Evolutionary conservation across 2,329 filamentous ascomycete species (phyloP).

Genomic region (Colletotrichum tabaci): DNA sequence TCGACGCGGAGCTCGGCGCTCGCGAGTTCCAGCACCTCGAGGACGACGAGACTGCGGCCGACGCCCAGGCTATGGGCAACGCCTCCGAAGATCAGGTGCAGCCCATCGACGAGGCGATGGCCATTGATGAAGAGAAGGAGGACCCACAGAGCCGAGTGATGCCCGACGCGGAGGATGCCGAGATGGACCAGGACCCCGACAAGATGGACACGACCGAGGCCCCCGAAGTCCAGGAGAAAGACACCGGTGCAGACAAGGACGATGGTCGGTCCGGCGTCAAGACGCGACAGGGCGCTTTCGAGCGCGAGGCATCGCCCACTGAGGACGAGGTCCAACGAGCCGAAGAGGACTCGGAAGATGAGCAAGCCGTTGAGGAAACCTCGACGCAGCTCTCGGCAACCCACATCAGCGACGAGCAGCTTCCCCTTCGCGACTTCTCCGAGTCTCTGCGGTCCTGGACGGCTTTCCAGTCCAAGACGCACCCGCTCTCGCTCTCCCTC

Average conservation of each 20-base stretch:
- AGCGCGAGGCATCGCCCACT: conserved; percentile 62
- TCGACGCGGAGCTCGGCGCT: conserved; percentile 79
- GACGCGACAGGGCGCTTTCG: conserved; percentile 71
- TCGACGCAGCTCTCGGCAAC: conserved; percentile 80
- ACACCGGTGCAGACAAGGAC: conserved; percentile 58
- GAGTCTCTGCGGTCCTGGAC: conserved; percentile 84
- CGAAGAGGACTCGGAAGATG: conserved; percentile 62
- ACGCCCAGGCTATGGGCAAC: conserved; percentile 91
- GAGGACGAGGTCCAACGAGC: conserved; percentile 53
- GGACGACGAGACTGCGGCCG: conserved; percentile 84
- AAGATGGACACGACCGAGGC: conserved; percentile 59
- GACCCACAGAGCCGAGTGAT: conserved; percentile 63
- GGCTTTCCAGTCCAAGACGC: conserved; percentile 86
- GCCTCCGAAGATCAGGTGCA: conserved; percentile 90
- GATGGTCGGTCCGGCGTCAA: conserved; percentile 73
- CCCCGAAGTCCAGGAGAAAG: conserved; percentile 45
- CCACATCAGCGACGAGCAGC: conserved; percentile 69
- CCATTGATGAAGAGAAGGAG: conserved; percentile 82
- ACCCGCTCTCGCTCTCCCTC: conserved; percentile 87
- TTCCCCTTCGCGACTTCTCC: conserved; percentile 62
- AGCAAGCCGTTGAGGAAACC: conserved; percentile 66
- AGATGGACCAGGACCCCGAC: conserved; percentile 64
- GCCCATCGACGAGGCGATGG: conserved; percentile 90
- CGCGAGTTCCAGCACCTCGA: conserved; percentile 95
- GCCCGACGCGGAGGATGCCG: conserved; percentile 64